A percentile compares a stretch with the other conserved stretches of the same genome.
phyloP scores from a whole-genome alignment of 2,329 filamentous ascomycete species.

The Pseudohalonectria lignicola region DNA sequence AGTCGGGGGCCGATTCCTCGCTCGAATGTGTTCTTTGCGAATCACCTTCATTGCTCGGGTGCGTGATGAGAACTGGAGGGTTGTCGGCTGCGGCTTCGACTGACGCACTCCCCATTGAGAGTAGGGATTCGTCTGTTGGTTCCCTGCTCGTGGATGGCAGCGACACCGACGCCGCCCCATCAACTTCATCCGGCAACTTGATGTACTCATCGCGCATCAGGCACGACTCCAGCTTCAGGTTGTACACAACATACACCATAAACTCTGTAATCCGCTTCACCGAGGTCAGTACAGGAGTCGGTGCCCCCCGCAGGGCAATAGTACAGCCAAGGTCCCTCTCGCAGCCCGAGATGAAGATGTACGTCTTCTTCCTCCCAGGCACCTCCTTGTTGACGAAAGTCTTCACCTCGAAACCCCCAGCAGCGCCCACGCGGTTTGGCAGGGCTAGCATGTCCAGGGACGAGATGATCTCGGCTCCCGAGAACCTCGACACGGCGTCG shows the following conservation, averaged over 20 bases:
- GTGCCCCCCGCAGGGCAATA: conserved; percentile 77
- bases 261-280: conserved; percentile 95
- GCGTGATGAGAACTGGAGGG: not conserved
- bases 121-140: conserved; percentile 22
- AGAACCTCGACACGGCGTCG: conserved; percentile 86
- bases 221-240: conserved; percentile 89
- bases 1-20: no score
- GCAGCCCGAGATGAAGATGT: conserved; percentile 89
- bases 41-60: not conserved
- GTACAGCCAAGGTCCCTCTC: conserved; percentile 86
- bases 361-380: conserved; percentile 75
- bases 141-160: conserved; percentile 25
- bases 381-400: conserved; percentile 78
- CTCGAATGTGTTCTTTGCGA: no score
- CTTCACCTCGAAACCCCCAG: conserved; percentile 85
- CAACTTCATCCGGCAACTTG: conserved; percentile 57
- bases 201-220: conserved; percentile 89
- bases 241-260: conserved; percentile 98
- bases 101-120: conserved; percentile 12
- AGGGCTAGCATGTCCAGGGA: conserved; percentile 86
- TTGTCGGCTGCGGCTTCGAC: no score
- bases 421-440: conserved; percentile 66
- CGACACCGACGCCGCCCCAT: conserved; percentile 31
- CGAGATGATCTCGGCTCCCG: conserved; percentile 84
- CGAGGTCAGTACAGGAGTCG: conserved; percentile 57